Evolutionary conservation across 2,329 filamentous ascomycete species (phyloP), one percentile per base, ranked within the genome.

Genomic region (Hypomyces rosellus): DNA sequence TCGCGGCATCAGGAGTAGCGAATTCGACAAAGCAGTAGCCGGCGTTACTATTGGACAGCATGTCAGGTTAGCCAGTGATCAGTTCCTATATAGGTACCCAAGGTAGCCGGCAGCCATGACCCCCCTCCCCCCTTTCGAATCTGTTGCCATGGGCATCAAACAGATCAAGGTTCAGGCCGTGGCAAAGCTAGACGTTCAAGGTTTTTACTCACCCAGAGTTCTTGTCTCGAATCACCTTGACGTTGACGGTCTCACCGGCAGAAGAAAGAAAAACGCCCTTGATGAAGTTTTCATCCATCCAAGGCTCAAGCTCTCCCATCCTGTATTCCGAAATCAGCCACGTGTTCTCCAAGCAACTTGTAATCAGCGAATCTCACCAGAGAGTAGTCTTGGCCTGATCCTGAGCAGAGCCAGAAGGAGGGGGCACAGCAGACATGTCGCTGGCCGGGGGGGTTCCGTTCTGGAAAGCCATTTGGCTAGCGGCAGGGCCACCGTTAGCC

Each of bases 21-120:
- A 99, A 99, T 68, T 97, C 93, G 62, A 97, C 90, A 70, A 99
- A 99, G 74, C 92, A 99, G 74, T 99, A 99, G 54, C 93, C 93
- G 57, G 93, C 93, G 69, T 96, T 99, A 63, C 89, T 95, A 66
- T 18, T 7, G 20, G 13, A 34, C 6, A 16, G 15, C 12, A 8
- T 18, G n/a, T 34, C 8, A 37, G 11, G 45, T 51, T 15, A 51
- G 49, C 15, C 33, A 15, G 8, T 9, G n/a, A 8, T 30, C n/a
- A n/a, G n/a, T n/a, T n/a, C n/a, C n/a, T n/a, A n/a, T n/a, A n/a
- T n/a, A 33, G 18, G 13, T 4, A 34, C 7, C 25, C 22, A 12
- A 34, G 15, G 12, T 13, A 46, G 15, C 41, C n/a, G n/a, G n/a
- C n/a, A n/a, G n/a, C 25, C 25, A 11, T 30, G 8, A 8, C 25